phyloP scores from a whole-genome alignment of 495 filamentous ascomycete genomes.

The Neurospora sp. region DNA sequence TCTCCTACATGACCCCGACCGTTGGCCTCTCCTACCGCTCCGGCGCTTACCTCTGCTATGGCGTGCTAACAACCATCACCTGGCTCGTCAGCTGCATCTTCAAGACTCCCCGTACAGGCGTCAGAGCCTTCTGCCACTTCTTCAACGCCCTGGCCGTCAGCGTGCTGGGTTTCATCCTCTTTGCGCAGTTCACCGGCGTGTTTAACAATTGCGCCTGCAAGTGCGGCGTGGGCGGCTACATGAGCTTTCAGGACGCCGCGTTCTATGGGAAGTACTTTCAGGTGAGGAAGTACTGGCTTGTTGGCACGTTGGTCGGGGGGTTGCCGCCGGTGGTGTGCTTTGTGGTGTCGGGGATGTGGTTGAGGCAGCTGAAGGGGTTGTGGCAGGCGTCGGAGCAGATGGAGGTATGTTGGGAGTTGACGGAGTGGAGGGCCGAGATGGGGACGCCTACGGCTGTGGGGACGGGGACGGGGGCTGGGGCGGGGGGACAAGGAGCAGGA shows the following conservation, averaged over 20 bases:
- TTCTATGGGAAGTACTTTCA: constrained; percentile 8
- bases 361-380: no score
- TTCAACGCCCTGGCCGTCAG: background rate
- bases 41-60: constrained; percentile 37
- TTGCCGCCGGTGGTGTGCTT: background rate
- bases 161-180: constrained; percentile 1
- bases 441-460: no score
- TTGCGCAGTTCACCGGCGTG: constrained; percentile 30
- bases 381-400: no score
- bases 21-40: constrained; percentile 42
- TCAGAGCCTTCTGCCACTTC: background rate
- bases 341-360: no score
- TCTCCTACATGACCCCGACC: constrained; percentile 37
- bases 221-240: constrained; percentile 13
- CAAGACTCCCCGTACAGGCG: background rate
- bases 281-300: constrained; percentile 5
- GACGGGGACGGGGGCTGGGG: no score
- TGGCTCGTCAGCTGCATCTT: constrained; percentile 15
- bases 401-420: no score
- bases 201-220: constrained; percentile 14
- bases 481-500: no score
- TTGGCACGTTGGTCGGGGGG: background rate
- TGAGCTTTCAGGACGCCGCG: constrained; percentile 17
- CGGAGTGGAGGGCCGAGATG: no score
- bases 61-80: constrained; percentile 16